phyloP scores from a whole-genome alignment of 164 flowering plant species.

The Sextonia rubra region DNA sequence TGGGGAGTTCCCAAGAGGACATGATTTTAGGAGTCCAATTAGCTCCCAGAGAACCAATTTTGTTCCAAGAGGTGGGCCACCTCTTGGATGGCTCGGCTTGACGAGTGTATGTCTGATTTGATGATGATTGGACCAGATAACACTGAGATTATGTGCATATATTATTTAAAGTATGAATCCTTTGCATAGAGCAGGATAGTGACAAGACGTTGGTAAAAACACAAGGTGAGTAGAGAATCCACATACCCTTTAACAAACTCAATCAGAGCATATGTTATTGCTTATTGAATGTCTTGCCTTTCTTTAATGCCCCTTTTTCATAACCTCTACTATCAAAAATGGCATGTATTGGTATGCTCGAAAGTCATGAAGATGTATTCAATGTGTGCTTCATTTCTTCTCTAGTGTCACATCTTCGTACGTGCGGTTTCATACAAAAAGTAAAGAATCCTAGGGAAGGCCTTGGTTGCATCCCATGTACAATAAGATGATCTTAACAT shows the following conservation, averaged over 20 bases:
- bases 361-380: background rate
- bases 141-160: background rate
- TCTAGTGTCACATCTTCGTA: slow-evolving; percentile 8
- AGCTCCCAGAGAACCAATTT: background rate
- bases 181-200: background rate
- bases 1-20: no score
- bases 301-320: background rate
- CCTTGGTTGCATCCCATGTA: no score
- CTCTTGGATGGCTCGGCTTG: background rate
- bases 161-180: background rate
- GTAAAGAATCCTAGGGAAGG: background rate
- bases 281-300: background rate
- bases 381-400: background rate
- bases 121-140: background rate
- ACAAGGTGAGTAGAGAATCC: background rate
- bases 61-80: background rate
- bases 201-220: background rate
- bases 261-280: background rate
- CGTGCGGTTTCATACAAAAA: background rate
- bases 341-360: background rate
- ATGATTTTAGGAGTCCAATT: no score
- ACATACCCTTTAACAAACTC: no score
- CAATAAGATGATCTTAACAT: no score
- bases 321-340: background rate
- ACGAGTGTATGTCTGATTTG: background rate